Evolutionary conservation across 192 early-diverging fungal species (phyloP).

Genomic region (Polychytrium aggregatum): DNA sequence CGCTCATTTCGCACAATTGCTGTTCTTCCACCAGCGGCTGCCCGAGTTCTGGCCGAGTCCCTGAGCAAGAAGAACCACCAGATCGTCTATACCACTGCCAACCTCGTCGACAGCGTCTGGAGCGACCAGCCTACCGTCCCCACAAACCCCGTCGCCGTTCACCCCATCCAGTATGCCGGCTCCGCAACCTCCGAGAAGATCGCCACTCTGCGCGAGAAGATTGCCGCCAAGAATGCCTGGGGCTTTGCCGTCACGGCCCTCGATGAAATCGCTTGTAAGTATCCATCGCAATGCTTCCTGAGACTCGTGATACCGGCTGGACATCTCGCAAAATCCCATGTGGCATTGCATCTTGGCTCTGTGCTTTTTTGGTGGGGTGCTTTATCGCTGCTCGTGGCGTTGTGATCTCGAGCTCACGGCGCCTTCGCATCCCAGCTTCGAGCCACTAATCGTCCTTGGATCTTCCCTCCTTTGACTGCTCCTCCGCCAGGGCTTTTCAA

Average conservation of each 20-base stretch:
- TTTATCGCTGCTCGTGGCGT: no score
- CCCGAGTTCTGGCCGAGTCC: slow-evolving; percentile 37
- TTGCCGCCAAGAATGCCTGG: slow-evolving; percentile 49
- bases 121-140: slow-evolving; percentile 63
- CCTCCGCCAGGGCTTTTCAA: slow-evolving; percentile 90
- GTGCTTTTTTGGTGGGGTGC: no score
- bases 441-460: no score
- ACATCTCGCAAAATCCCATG: no score
- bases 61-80: slow-evolving; percentile 48
- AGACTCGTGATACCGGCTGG: neutral
- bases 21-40: slow-evolving; percentile 29
- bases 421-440: no score
- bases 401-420: no score
- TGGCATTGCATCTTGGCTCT: neutral
- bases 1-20: no score
- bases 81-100: slow-evolving; percentile 60
- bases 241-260: slow-evolving; percentile 79
- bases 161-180: slow-evolving; percentile 61
- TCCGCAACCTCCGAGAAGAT: slow-evolving; percentile 53
- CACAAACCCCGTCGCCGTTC: slow-evolving; percentile 47
- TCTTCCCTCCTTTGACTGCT: no score
- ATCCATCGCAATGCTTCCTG: neutral
- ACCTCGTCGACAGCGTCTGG: slow-evolving; percentile 87
- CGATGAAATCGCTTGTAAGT: slow-evolving; percentile 81
- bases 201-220: slow-evolving; percentile 46